Evolutionary conservation across 2,329 filamentous ascomycete genomes (phyloP).

Genomic region (Fusarium pilosicola): DNA sequence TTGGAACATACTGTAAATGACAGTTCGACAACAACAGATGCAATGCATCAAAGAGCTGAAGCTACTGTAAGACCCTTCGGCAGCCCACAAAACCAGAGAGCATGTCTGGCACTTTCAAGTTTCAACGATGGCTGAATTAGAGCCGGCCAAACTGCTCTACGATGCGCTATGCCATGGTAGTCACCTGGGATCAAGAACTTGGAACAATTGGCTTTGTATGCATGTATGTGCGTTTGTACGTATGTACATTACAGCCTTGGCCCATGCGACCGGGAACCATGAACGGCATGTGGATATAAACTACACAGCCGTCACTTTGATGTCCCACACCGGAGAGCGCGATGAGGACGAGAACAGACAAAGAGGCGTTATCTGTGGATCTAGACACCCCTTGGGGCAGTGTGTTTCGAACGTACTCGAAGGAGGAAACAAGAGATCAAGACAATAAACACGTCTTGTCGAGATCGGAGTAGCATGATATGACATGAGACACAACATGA

Average conservation of each 20-base stretch:
- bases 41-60: background rate
- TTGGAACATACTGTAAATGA: background rate
- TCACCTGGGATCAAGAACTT: background rate
- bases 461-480: slow-evolving; percentile 21
- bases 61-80: background rate
- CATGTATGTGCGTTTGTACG: background rate
- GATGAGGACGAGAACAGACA: slow-evolving; percentile 22
- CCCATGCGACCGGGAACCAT: slow-evolving; percentile 11
- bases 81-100: slow-evolving; percentile 11
- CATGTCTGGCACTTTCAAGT: background rate
- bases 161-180: background rate
- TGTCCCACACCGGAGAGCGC: slow-evolving; percentile 22
- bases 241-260: background rate
- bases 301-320: slow-evolving; percentile 24
- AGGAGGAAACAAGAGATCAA: slow-evolving; percentile 12
- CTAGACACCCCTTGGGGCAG: slow-evolving; percentile 7
- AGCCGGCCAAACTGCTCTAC: background rate
- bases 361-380: slow-evolving; percentile 4
- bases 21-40: background rate
- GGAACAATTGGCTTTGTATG: background rate
- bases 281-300: slow-evolving; percentile 32
- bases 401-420: background rate
- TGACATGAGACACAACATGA: slow-evolving; percentile 11
- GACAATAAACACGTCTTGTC: background rate
- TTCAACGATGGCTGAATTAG: background rate